These are phyloP conservation scores for Tylopilus subfusipes DNA, from an alignment of 768 basidiomycete genomes.

Conservation along the genomic window DNA sequence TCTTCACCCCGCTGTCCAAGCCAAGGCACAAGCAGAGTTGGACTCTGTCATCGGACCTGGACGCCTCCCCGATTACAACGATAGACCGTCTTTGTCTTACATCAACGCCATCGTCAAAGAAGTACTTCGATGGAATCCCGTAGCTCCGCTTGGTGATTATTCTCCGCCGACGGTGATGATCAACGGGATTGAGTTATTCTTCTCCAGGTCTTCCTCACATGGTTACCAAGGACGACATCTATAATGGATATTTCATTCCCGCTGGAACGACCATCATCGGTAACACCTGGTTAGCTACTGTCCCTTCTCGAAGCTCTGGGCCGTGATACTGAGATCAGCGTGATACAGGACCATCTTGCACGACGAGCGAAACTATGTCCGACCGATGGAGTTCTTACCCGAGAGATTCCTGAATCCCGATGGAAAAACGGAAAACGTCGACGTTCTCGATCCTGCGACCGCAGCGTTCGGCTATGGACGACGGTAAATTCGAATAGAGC, in stretches of 20 bases:
- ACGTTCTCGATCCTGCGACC: conserved; percentile 28
- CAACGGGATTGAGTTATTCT: conserved; percentile 9
- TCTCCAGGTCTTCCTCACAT: conserved; percentile 31
- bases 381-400: conserved; percentile 36
- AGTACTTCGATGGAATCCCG: conserved; percentile 32
- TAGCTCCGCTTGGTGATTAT: conserved; percentile 32
- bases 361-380: conserved; percentile 34
- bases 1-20: conserved; percentile 27
- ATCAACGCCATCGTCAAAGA: conserved; percentile 30
- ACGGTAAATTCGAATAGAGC: conserved; percentile 18
- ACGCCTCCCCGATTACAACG: conserved; percentile 31
- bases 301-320: neutral
- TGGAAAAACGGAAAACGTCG: conserved; percentile 31
- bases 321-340: conserved; percentile 4
- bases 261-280: conserved; percentile 50
- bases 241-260: conserved; percentile 33
- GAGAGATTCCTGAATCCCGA: conserved; percentile 38
- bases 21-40: conserved; percentile 28
- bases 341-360: conserved; percentile 37
- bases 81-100: conserved; percentile 25
- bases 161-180: conserved; percentile 9
- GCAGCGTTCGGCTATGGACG: conserved; percentile 38
- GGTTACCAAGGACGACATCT: conserved; percentile 31
- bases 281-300: conserved; percentile 48
- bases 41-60: conserved; percentile 26